Percentiles rank a stretch among this genome's conserved stretches.
phyloP scores from a whole-genome alignment of 176 grass and related monocot species.

The Oryza meyeriana region DNA sequence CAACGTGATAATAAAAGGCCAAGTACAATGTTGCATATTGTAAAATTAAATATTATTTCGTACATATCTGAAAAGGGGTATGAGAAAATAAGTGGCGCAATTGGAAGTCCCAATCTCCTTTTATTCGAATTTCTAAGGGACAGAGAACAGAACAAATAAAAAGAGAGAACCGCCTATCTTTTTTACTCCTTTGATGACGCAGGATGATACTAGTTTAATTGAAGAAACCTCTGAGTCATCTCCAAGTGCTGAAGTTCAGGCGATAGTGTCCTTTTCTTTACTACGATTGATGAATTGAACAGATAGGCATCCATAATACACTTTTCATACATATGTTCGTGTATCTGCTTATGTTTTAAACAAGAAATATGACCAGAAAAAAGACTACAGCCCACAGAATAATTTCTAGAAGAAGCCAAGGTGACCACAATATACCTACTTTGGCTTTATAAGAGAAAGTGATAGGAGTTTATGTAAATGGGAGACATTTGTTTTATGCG shows the following conservation, averaged over 20 bases:
- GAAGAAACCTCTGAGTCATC: slow-evolving; percentile 25
- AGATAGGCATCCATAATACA: slow-evolving; percentile 29
- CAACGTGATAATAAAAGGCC: slow-evolving; percentile 9
- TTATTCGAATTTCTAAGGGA: background rate
- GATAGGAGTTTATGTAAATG: slow-evolving; percentile 21
- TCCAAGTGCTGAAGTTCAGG: slow-evolving; percentile 27
- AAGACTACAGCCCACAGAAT: slow-evolving; percentile 28
- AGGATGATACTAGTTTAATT: slow-evolving; percentile 28
- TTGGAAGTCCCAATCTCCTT: slow-evolving; percentile 12
- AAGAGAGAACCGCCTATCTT: slow-evolving; percentile 17
- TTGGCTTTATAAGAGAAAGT: slow-evolving; percentile 46
- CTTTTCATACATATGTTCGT: slow-evolving; percentile 1
- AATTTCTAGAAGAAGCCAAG: slow-evolving; percentile 25
- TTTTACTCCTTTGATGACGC: slow-evolving; percentile 21
- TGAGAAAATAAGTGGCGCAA: background rate
- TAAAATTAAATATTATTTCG: background rate
- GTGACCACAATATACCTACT: slow-evolving; percentile 41
- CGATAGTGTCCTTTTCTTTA: slow-evolving; percentile 32
- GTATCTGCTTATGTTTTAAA: slow-evolving; percentile 32
- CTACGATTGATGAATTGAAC: slow-evolving; percentile 37
- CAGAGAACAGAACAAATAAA: background rate
- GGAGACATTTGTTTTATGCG: background rate
- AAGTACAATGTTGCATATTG: background rate
- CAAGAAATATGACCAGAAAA: slow-evolving; percentile 17
- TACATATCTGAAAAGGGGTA: background rate